phyloP scores from a whole-genome alignment of 129 eudicot genomes.

The Solidago caesia region DNA sequence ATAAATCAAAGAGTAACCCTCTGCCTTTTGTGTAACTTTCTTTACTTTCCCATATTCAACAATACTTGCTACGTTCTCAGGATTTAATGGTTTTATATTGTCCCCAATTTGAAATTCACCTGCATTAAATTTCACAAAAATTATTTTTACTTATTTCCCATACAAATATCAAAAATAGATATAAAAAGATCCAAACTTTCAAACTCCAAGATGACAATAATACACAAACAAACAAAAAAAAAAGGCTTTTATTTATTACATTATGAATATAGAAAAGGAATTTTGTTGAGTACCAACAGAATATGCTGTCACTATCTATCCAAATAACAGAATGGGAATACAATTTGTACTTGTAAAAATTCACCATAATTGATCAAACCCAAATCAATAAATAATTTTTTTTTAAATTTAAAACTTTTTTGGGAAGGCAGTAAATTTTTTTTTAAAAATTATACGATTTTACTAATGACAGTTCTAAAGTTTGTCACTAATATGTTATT shows the following conservation, averaged over 20 bases:
- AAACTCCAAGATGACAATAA: neutral
- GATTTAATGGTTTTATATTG: constrained; percentile 68
- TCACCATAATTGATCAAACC: constrained; percentile 9
- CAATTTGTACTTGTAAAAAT: neutral
- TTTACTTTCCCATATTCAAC: constrained; percentile 60
- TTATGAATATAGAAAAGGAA: neutral
- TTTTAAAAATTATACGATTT: too few relatives aligned
- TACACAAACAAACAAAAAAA: neutral
- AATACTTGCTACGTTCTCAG: constrained; percentile 61
- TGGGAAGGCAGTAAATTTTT: too few relatives aligned
- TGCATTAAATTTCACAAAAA: constrained; percentile 35
- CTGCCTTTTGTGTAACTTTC: constrained; percentile 43
- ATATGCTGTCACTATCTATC: neutral
- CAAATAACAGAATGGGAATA: neutral
- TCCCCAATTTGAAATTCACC: constrained; percentile 92
- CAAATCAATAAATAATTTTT: neutral
- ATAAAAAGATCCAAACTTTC: neutral
- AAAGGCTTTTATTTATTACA: too few relatives aligned
- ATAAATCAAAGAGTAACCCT: constrained; percentile 71
- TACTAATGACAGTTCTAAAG: too few relatives aligned
- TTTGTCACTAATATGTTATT: too few relatives aligned
- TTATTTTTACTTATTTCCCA: neutral
- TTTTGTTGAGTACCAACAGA: neutral
- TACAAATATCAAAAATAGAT: neutral
- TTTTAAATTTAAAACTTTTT: neutral